phyloP scores from a whole-genome alignment of 495 filamentous ascomycete species.

The Glarea lozoyensis region DNA sequence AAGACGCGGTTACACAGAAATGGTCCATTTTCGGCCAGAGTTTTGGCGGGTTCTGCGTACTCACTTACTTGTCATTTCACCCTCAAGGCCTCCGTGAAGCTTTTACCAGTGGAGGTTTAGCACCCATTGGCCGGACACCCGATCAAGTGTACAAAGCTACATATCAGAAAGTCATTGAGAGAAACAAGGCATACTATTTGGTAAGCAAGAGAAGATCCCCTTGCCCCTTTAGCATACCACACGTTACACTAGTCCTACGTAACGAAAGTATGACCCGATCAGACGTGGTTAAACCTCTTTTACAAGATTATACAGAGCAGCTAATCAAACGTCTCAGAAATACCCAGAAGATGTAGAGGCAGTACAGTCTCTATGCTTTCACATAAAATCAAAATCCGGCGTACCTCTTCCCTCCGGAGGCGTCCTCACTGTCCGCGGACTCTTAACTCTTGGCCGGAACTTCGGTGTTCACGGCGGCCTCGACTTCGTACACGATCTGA shows the following conservation, averaged over 20 bases:
- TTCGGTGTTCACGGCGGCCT: slow-evolving; percentile 74
- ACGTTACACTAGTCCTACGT: too few species aligned
- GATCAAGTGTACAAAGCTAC: slow-evolving; percentile 68
- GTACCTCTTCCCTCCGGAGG: slow-evolving; percentile 58
- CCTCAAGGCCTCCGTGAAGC: slow-evolving; percentile 72
- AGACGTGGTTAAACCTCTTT: slow-evolving; percentile 27
- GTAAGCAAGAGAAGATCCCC: too few species aligned
- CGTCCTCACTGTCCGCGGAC: slow-evolving; percentile 54
- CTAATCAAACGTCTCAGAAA: slow-evolving; percentile 38
- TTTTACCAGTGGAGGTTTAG: slow-evolving; percentile 76
- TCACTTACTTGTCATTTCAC: slow-evolving; percentile 73
- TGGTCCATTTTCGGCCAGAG: slow-evolving; percentile 70
- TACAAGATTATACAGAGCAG: too few species aligned
- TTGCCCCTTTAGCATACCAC: too few species aligned
- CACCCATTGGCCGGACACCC: slow-evolving; percentile 60
- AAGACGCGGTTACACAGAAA: neutral
- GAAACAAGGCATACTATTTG: slow-evolving; percentile 10
- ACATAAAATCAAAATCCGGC: slow-evolving; percentile 46
- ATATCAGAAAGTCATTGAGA: slow-evolving; percentile 48
- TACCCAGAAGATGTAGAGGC: slow-evolving; percentile 72
- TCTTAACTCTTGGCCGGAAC: slow-evolving; percentile 64
- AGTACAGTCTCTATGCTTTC: slow-evolving; percentile 55
- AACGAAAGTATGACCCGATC: too few species aligned
- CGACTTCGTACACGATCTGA: slow-evolving; percentile 58
- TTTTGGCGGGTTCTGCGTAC: slow-evolving; percentile 80